Conservation (phyloP, 1,139 yeast species). For the Candida glucosophila region DNA sequence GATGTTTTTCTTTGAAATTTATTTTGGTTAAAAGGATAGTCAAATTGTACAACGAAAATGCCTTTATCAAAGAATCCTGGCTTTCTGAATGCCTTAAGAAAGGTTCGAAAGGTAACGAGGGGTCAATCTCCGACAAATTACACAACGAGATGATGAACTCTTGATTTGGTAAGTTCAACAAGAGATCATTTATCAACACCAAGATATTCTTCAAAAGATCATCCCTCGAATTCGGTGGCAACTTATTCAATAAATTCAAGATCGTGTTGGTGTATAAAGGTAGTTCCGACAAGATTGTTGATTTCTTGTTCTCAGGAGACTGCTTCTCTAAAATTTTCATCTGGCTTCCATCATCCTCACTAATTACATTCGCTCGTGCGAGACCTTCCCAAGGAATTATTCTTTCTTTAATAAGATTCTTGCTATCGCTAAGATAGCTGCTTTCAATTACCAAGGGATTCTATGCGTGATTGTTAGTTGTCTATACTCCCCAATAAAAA, state of each 20-base stretch:
- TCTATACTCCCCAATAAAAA: no score
- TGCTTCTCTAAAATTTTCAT: constrained; percentile 60
- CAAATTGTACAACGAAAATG: constrained; percentile 39
- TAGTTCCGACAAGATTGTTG: constrained; percentile 35
- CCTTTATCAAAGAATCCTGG: constrained; percentile 37
- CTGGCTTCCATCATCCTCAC: constrained; percentile 56
- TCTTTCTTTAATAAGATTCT: constrained; percentile 67
- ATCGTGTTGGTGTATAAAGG: constrained; percentile 51
- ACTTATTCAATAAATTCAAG: constrained; percentile 46
- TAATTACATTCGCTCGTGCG: constrained; percentile 63
- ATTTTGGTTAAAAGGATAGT: constrained; percentile 28
- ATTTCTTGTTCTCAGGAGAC: constrained; percentile 27
- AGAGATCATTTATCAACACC: constrained; percentile 59
- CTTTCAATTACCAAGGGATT: constrained; percentile 42
- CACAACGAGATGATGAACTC: constrained; percentile 39
- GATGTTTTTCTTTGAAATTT: constrained; percentile 8
- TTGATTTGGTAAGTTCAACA: constrained; percentile 32
- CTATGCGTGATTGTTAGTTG: no score
- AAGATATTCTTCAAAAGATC: constrained; percentile 72
- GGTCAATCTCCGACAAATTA: constrained; percentile 34
- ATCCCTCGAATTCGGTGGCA: constrained; percentile 37
- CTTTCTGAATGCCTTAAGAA: constrained; percentile 43
- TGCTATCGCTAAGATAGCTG: constrained; percentile 63
- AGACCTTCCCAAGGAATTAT: constrained; percentile 93
- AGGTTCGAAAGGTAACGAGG: constrained; percentile 48